Evolutionary conservation across 139 green algal genomes (phyloP), one percentile per base, ranked within the genome.

Genomic region (Ettlia oleoabundans): DNA sequence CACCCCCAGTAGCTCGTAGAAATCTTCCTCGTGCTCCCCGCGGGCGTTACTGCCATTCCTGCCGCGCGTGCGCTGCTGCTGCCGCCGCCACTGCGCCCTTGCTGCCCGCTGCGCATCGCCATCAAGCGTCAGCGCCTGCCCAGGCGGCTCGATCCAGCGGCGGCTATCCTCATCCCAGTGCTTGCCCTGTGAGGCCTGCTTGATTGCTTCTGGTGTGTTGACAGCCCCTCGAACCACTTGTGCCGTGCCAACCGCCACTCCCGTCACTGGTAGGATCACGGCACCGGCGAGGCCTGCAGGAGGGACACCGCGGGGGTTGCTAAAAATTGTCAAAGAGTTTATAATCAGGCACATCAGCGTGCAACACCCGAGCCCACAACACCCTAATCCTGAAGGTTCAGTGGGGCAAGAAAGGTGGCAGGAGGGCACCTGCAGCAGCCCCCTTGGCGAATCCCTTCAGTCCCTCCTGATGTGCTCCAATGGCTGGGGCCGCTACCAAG

Each of bases 201-300:
- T 52, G 2, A 96, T 84, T 0, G 94, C 94, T 55, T 97, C 91
- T 0, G 89, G 90, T 3, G 91, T 94, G 90, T 98, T 98, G 62
- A 80, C 81, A 2, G 94, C 63, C 8, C 94, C 95, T 1, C 94
- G 84, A 0, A 89, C 73, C 5, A 90, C 63, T 66, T 93, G 89
- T 1, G 63, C 69, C 92, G 89, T 18, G 15, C 93, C 93, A 1
- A 97, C 89, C 1, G 73, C 89, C 3, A 93, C 87, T 37, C 95
- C 95, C 21, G 90, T 88, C 6, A 97, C 90, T 30, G 95, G 95
- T 43, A 98, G 86, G 2, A 94, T 79, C 19, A 97, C 93, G 4
- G 90, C 94, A 0, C 92, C 92, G 9, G 88, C 87, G 0, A 98
- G 66, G 13, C 94, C 94, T 90, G 55, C 69, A 40, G 18, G 19